Conservation (phyloP, 2,329 filamentous ascomycete genomes). For the Botryotinia calthae region DNA sequence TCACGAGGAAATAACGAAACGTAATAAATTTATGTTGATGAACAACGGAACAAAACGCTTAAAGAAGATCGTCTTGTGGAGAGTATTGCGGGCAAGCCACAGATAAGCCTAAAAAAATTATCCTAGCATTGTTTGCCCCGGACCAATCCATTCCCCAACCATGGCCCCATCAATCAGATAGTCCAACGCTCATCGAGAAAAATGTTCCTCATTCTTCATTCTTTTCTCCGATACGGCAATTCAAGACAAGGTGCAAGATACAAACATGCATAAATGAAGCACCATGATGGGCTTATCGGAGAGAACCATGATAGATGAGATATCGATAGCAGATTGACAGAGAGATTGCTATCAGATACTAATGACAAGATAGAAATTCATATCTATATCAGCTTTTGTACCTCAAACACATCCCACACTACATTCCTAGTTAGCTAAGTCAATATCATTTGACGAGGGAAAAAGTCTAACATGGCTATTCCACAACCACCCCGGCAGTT, state of each 20-base stretch:
- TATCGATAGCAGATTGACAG: not conserved
- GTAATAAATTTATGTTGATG: constrained; percentile 11
- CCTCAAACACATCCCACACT: not conserved
- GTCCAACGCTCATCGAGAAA: not conserved
- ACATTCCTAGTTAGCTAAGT: not conserved
- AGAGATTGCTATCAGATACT: constrained; percentile 10
- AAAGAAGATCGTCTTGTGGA: not conserved
- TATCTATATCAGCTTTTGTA: not conserved
- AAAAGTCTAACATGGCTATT: not conserved
- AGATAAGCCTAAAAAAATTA: constrained; percentile 20
- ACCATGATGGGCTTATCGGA: not conserved
- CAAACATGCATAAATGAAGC: constrained; percentile 8
- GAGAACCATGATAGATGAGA: constrained; percentile 4
- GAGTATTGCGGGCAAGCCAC: constrained; percentile 1
- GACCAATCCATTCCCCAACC: constrained; percentile 10
- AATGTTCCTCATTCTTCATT: not conserved
- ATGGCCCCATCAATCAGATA: not conserved
- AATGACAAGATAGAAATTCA: constrained; percentile 10
- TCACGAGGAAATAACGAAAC: constrained; percentile 2
- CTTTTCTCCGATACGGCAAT: constrained; percentile 10
- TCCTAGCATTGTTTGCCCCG: constrained; percentile 9
- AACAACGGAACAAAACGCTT: constrained; percentile 11
- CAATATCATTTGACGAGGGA: not conserved
- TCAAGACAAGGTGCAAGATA: constrained; percentile 7
- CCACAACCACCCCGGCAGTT: not conserved